Evolutionary conservation across 441 rosid species (phyloP), one percentile per base, ranked within the genome.

Genomic region (Pelargonium citronellum): DNA sequence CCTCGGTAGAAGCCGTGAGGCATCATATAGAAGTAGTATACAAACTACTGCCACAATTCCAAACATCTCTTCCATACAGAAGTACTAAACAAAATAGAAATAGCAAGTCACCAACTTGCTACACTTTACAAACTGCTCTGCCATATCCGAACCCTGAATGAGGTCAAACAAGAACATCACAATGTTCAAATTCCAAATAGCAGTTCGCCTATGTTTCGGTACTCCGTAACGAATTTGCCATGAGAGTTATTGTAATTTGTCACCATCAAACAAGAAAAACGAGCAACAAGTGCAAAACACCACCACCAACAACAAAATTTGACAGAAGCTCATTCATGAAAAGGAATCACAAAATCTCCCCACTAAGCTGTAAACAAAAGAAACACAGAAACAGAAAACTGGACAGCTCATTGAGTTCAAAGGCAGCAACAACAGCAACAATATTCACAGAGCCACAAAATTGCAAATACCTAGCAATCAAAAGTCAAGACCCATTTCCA

Each of bases 21-120:
- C 22, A n/a, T 13, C 58, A 51, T 51, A n/a, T 51, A 51, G 5
- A 51, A 13, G 7, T 51, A n/a, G 15, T 51, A 51, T 13, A n/a
- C 17, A 4, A 51, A 51, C 58, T 51, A 51, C 5, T 51, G 58
- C 17, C 6, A 12, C 6, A 2, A 15, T n/a, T 51, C 5, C 17
- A 51, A 51, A 51, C 5, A 12, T n/a, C 17, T 51, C 17, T 51
- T 1, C 19, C 3, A 51, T n/a, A 51, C 41, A 51, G 15, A 51
- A 3, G 7, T 51, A 5, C n/a, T 51, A 51, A 4, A 51, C 7
- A 4, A 51, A 51, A 19, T 51, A 51, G 58, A 51, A 51, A 51
- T 51, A 51, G 58, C 58, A 51, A 51, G 58, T 51, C 58, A 1
- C 58, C 58, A 51, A 51, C 17, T 51, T 51, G 58, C 17, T 30